Conservation (phyloP, 2,329 filamentous ascomycete genomes). For the Ascochyta fabae region DNA sequence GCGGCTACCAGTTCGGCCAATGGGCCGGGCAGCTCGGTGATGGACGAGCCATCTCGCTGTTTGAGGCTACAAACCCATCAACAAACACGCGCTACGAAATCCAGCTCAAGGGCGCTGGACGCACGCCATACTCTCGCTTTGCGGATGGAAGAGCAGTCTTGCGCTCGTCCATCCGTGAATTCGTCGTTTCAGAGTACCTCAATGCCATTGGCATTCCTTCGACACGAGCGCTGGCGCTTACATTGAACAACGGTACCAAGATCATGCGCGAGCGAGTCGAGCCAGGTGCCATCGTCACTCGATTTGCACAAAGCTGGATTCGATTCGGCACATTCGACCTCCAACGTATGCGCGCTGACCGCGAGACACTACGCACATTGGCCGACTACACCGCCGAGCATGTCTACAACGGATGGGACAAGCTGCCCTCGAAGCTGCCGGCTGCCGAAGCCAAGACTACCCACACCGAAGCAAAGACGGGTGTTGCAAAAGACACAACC, state of each 20-base stretch:
- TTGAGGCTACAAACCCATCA: constrained; percentile 80
- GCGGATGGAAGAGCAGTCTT: constrained; percentile 95
- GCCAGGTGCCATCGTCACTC: constrained; percentile 88
- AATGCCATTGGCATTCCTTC: constrained; percentile 85
- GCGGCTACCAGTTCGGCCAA: constrained; percentile 73
- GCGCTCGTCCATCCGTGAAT: constrained; percentile 91
- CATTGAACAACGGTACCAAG: constrained; percentile 70
- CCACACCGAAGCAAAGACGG: constrained; percentile 51
- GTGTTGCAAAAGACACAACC: constrained; percentile 63
- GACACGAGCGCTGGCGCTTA: constrained; percentile 85
- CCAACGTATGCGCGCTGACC: constrained; percentile 80
- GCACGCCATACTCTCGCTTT: constrained; percentile 94
- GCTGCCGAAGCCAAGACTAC: constrained; percentile 58
- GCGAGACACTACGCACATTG: constrained; percentile 73
- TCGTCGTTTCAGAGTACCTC: constrained; percentile 87
- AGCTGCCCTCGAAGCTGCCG: constrained; percentile 67
- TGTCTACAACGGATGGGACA: constrained; percentile 86
- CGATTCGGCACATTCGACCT: constrained; percentile 96
- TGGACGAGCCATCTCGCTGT: constrained; percentile 90
- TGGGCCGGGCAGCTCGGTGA: constrained; percentile 98
- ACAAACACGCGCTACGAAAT: constrained; percentile 82
- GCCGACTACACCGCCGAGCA: constrained; percentile 86
- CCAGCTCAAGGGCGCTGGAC: constrained; percentile 91
- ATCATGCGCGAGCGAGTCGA: constrained; percentile 83
- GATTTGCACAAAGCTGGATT: constrained; percentile 91